These are phyloP conservation scores for Apiospora hydei DNA, from an alignment of 2,329 filamentous ascomycete species.

Conservation along the genomic window DNA sequence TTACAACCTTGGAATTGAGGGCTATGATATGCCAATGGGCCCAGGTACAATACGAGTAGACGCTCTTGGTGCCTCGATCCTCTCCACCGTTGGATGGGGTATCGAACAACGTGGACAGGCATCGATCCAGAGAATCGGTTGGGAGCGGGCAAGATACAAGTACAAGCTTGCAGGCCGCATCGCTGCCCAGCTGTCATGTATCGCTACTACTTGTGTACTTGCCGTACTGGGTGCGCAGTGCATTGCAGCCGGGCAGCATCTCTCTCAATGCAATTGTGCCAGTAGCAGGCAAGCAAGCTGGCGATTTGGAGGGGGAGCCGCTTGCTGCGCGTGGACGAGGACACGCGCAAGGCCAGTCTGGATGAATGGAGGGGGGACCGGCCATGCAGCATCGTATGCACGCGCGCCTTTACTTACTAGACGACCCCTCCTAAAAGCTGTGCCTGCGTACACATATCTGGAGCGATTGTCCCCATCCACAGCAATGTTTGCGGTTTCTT, in stretches of 20 bases:
- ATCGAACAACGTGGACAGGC: conserved; percentile 26
- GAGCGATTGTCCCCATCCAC: conserved; percentile 1
- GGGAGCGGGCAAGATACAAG: background rate
- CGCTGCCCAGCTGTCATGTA: conserved; percentile 29
- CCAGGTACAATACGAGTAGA: background rate
- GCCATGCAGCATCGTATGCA: background rate
- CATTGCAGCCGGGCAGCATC: conserved; percentile 9
- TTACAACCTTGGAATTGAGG: conserved; percentile 1
- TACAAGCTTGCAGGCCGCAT: conserved; percentile 27
- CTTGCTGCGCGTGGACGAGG: conserved; percentile 20
- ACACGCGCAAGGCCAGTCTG: background rate
- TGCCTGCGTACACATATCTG: background rate
- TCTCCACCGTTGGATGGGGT: conserved; percentile 26
- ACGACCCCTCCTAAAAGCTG: background rate
- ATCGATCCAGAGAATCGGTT: conserved; percentile 20
- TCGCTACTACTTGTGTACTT: conserved; percentile 22
- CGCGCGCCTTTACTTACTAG: conserved; percentile 12
- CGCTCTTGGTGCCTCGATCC: conserved; percentile 25
- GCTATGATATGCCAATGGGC: background rate
- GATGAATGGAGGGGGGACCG: background rate
- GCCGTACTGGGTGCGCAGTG: conserved; percentile 11
- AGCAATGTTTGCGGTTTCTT: conserved; percentile 1
- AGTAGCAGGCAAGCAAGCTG: conserved; percentile 8
- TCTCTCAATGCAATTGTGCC: background rate
- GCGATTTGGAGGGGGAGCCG: conserved; percentile 21